Percentiles rank a stretch among this genome's conserved stretches.
phyloP scores from a whole-genome alignment of 495 filamentous ascomycete genomes.

The Parathielavia appendiculata region DNA sequence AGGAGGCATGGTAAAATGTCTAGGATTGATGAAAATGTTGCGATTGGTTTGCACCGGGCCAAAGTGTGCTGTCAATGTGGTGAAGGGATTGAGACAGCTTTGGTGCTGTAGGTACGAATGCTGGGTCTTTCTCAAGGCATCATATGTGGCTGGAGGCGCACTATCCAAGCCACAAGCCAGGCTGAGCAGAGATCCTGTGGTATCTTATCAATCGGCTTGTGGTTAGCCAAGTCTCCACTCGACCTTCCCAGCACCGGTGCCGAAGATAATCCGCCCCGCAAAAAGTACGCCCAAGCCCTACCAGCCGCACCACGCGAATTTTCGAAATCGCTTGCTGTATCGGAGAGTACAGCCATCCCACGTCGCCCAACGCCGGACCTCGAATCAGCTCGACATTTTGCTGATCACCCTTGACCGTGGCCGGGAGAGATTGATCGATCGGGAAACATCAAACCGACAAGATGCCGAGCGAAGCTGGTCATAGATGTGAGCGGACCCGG shows the following conservation, averaged over 20 bases:
- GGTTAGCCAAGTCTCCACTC: background rate
- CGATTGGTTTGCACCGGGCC: no score
- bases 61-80: no score
- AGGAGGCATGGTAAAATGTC: no score
- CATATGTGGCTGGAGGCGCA: no score
- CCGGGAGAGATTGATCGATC: conserved; percentile 31
- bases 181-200: no score
- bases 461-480: conserved; percentile 79
- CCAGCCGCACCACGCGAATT: conserved; percentile 34
- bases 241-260: conserved; percentile 12
- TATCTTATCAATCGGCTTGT: no score
- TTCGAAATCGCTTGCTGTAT: conserved; percentile 32
- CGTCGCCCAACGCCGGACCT: conserved; percentile 35
- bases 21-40: no score
- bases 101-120: no score
- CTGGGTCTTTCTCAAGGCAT: no score
- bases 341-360: conserved; percentile 36
- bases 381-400: conserved; percentile 36
- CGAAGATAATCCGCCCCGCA: conserved; percentile 30
- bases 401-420: conserved; percentile 32
- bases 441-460: conserved; percentile 47
- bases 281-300: conserved; percentile 27
- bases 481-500: conserved; percentile 64
- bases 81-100: no score
- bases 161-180: conserved; percentile 5